Evolutionary conservation across 495 filamentous ascomycete species (phyloP).

Genomic region (Rusavskia elegans): DNA sequence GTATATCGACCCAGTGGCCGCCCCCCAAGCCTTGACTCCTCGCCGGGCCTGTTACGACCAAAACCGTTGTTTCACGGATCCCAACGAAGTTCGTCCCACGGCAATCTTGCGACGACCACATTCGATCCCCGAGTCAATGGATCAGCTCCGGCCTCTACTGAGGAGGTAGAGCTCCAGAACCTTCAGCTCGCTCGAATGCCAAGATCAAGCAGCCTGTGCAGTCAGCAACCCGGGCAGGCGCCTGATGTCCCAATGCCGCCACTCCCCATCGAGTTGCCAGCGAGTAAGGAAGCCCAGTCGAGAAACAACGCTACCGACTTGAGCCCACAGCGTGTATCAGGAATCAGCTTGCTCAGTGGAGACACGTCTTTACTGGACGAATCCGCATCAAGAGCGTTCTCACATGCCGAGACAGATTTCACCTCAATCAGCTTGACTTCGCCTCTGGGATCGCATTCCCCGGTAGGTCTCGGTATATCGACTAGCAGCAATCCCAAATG

Average conservation of each 20-base stretch:
- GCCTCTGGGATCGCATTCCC: background rate
- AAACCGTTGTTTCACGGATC: conserved; percentile 12
- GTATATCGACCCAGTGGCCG: conserved; percentile 1
- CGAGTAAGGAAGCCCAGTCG: conserved; percentile 21
- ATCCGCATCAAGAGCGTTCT: conserved; percentile 5
- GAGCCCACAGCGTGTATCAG: conserved; percentile 25
- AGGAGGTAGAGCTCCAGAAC: background rate
- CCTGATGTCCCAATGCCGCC: conserved; percentile 30
- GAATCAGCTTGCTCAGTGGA: conserved; percentile 29
- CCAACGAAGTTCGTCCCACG: conserved; percentile 9
- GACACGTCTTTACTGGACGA: conserved; percentile 35
- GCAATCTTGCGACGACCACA: background rate
- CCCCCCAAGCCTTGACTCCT: background rate
- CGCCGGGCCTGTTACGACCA: conserved; percentile 3
- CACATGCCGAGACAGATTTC: conserved; percentile 6
- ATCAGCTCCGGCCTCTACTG: background rate
- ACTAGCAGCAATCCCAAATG: background rate
- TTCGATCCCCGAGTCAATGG: background rate
- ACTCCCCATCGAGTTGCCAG: conserved; percentile 20
- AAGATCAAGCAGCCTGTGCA: conserved; percentile 12
- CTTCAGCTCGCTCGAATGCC: background rate
- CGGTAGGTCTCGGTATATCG: background rate
- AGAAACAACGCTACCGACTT: conserved; percentile 26
- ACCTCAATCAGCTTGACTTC: conserved; percentile 3
- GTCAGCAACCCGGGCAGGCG: conserved; percentile 23